Evolutionary conservation across 1,284 basidiomycete species (phyloP), one percentile per base, ranked within the genome.

Genomic region (Leccinum cinnamomeum): DNA sequence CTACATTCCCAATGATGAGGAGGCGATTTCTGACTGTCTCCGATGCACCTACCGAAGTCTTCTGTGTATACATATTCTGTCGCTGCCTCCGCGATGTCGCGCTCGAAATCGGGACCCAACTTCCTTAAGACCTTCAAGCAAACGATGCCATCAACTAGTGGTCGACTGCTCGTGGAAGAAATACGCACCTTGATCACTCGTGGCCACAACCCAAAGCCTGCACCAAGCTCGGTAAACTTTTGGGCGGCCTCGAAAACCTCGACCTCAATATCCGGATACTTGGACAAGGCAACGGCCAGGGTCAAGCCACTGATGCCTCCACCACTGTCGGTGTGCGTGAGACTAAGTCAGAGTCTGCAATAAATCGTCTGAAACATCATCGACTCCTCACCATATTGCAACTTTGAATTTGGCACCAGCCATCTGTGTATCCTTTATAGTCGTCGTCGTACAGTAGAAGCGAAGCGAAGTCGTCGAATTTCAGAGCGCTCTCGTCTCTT

Each of bases 141-240:
- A n/a, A 50, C 7, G 18, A 48, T 28, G 16, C 16, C n/a, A 14
- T 71, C 56, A 64, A 16, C 1, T 7, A 28, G 10, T 18, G 25
- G 12, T 55, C 5, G 6, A 37, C 2, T 6, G 16, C 1, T 0
- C 14, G 2, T 16, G 16, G 37, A 23, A 20, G 11, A 35, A 33
- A 33, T 0, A 0, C 8, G 12, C 16, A 72, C 69, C 65, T 66
- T 65, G 71, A 77, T 73, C 20, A 64, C 70, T 74, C 84, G 78
- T 44, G 79, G 76, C 68, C 79, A 85, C n/a, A 87, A 67, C 1
- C 81, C 83, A 51, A 87, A 77, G 7, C 86, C 85, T 18, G 84
- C 84, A n/a, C 85, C 85, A 23, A 84, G 58, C 68, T 84, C 82
- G 23, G 77, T 70, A 44, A 85, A 79, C 58, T 79, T 70, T 35